Evolutionary conservation across 2,329 filamentous ascomycete genomes (phyloP).

Genomic region (Fusarium newnesense): DNA sequence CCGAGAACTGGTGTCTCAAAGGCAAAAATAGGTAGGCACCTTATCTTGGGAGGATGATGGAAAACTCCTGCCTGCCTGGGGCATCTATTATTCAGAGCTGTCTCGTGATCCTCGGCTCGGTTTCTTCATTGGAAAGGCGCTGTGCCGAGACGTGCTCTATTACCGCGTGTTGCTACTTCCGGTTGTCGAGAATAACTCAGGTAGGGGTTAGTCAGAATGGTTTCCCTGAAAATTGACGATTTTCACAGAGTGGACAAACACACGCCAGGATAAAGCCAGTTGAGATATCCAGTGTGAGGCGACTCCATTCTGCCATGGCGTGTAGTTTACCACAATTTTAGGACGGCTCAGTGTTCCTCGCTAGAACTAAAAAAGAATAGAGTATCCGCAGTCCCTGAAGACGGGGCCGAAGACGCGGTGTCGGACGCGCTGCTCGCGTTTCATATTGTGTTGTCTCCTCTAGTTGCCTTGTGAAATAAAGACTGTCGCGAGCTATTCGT

Average conservation of each 20-base stretch:
- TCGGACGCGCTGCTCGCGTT: slow-evolving; percentile 19
- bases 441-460: slow-evolving; percentile 30
- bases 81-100: neutral
- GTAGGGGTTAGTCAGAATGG: neutral
- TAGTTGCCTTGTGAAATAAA: slow-evolving; percentile 10
- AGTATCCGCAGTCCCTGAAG: slow-evolving; percentile 1
- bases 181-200: neutral
- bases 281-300: slow-evolving; percentile 32
- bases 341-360: neutral
- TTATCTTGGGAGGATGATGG: neutral
- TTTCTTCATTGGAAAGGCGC: neutral
- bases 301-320: slow-evolving; percentile 25
- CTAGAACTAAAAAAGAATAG: slow-evolving; percentile 20
- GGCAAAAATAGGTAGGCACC: neutral
- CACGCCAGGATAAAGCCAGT: slow-evolving; percentile 35
- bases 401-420: slow-evolving; percentile 20
- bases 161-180: slow-evolving; percentile 18
- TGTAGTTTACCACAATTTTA: slow-evolving; percentile 13
- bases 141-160: slow-evolving; percentile 26
- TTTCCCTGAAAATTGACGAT: slow-evolving; percentile 14
- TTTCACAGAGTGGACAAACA: slow-evolving; percentile 16
- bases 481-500: slow-evolving; percentile 15
- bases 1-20: slow-evolving; percentile 3
- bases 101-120: neutral
- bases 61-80: neutral